Evolutionary conservation across 75 land plant species (phyloP).

Genomic region (Sequoiadendron giganteum): DNA sequence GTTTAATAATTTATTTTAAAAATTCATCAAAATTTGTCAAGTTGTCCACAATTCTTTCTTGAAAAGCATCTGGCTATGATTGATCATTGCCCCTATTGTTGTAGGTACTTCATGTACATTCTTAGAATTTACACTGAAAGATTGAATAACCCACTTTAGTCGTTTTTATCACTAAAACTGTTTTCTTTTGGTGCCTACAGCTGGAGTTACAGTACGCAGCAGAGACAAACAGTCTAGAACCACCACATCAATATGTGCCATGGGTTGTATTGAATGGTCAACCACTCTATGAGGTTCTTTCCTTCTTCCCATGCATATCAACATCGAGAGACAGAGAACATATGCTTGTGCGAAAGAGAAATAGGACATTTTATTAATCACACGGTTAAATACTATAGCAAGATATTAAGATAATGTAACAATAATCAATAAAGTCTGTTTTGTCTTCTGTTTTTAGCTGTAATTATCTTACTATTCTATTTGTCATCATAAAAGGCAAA

Average conservation of each 20-base stretch:
- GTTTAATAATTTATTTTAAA: neutral
- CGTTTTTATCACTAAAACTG: neutral
- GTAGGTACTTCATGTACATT: neutral
- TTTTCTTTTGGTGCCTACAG: constrained; percentile 36
- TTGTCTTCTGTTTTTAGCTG: neutral
- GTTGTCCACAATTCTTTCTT: neutral
- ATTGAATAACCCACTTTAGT: neutral
- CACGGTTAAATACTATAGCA: neutral
- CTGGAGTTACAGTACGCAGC: constrained; percentile 72
- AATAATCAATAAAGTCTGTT: neutral
- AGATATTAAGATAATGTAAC: neutral
- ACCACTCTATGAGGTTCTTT: constrained; percentile 75
- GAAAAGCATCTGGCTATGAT: neutral
- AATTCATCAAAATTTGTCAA: neutral
- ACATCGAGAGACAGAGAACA: neutral
- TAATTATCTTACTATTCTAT: neutral
- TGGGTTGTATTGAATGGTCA: constrained; percentile 89
- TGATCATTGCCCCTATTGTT: neutral
- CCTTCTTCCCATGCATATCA: neutral
- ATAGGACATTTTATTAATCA: neutral
- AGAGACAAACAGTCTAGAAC: constrained; percentile 59
- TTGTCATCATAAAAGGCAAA: neutral
- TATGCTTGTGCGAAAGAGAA: neutral
- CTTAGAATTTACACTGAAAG: neutral
- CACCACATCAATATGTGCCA: constrained; percentile 87